Evolutionary conservation across 768 basidiomycete genomes (phyloP), one percentile per base, ranked within the genome.

Genomic region (Agrocybe pediades): DNA sequence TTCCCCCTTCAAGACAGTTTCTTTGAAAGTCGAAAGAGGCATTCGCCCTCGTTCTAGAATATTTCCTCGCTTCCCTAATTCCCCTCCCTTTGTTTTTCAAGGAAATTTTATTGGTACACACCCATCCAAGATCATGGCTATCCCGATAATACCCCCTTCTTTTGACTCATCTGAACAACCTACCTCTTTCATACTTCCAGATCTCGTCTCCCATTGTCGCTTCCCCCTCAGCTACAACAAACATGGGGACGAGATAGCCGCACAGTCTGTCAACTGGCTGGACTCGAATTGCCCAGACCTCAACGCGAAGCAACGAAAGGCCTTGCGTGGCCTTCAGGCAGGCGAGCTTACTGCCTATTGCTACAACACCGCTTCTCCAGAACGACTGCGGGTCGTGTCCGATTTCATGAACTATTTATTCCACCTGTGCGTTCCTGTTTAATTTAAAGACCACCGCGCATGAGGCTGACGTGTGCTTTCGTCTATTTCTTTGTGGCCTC

Each of bases 401-500:
- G 87, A 90, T 68, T 88, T 86, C 61, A 80, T 89, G 82, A 80
- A 76, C 56, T 82, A 81, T 53, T 70, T 82, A 4, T 82, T 82
- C 65, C 79, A 81, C 62, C 60, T 82, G 79, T 81, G 53, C 42
- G 78, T 53, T 21, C 25, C 56, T 53, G 41, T 47, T 24, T 11
- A 9, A 9, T 52, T 27, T 44, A 4, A 29, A 36, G 26, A 49
- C 40, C 54, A 51, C 41, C 54, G 50, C 51, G 55, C 39, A 51
- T 53, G 43, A 49, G 46, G n/a, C 29, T 49, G 9, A 56, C 45
- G 53, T 49, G 47, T 42, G 53, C 49, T 26, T 56, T 47, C 41
- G 15, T 20, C 54, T n/a, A n/a, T 43, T 56, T 51, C 24, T 29
- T 42, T 51, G 29, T 36, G 13, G n/a, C n/a, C 33, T 36, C 33